Percentiles rank a stretch among this genome's conserved stretches.
Conservation (phyloP, 1,284 basidiomycete genomes). For the Melampsora medusae region DNA sequence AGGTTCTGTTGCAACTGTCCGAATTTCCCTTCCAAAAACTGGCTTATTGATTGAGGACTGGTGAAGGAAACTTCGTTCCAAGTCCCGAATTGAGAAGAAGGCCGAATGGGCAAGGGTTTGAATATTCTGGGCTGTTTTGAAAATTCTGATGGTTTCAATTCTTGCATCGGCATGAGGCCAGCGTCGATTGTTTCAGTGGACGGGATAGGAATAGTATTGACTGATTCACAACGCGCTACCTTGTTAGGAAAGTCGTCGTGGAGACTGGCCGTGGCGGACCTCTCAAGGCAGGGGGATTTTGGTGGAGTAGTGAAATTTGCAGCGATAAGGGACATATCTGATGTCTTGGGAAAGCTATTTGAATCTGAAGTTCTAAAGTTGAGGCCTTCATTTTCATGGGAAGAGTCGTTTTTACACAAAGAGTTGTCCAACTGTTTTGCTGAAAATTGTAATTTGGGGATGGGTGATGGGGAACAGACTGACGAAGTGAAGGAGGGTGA, state of each 20-base stretch:
- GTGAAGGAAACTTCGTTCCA: conserved; percentile 46
- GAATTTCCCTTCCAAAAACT: conserved; percentile 53
- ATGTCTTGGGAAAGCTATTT: too few relatives aligned
- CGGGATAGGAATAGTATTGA: background rate
- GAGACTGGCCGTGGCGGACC: background rate
- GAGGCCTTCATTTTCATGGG: too few relatives aligned
- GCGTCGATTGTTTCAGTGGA: background rate
- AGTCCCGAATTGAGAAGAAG: conserved; percentile 29
- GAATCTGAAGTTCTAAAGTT: too few relatives aligned
- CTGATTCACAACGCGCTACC: too few relatives aligned
- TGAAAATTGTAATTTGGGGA: background rate
- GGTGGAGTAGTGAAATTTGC: background rate
- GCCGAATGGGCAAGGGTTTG: conserved; percentile 6
- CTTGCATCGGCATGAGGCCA: background rate
- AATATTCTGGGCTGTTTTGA: background rate
- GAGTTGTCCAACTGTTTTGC: too few relatives aligned
- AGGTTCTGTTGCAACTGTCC: conserved; percentile 58
- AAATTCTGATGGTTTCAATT: background rate
- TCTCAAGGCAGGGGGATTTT: background rate
- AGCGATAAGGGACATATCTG: background rate
- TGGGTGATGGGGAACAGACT: background rate
- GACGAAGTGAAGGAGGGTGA: background rate
- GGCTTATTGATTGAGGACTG: conserved; percentile 46
- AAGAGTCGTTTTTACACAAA: too few relatives aligned
- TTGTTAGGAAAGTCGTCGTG: too few relatives aligned